Evolutionary conservation across 202 grass and related monocot genomes (phyloP).

Genomic region (Digitaria exilis): DNA sequence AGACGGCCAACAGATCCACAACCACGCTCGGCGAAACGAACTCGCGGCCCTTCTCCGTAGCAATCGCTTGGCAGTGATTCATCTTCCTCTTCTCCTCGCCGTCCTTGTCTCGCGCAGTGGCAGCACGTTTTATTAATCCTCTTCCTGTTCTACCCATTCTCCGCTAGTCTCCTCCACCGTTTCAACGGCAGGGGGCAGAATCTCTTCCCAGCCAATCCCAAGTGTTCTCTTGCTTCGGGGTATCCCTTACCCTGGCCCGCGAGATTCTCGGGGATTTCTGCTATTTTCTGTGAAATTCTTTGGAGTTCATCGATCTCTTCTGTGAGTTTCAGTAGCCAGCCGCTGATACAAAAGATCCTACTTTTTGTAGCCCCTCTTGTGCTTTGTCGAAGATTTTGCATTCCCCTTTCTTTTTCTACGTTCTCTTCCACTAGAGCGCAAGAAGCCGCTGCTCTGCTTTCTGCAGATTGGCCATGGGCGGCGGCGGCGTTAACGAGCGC

Average conservation of each 20-base stretch:
- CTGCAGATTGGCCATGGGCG: constrained; percentile 47
- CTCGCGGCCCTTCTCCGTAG: neutral
- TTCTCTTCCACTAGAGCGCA: neutral
- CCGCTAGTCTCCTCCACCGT: constrained; percentile 22
- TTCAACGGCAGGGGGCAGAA: constrained; percentile 22
- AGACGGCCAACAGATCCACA: neutral
- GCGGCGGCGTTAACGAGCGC: constrained; percentile 24
- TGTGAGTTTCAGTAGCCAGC: neutral
- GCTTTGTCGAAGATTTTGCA: constrained; percentile 14
- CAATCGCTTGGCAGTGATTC: neutral
- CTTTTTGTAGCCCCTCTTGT: neutral
- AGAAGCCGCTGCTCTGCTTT: neutral
- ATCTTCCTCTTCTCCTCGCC: neutral
- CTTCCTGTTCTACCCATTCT: neutral
- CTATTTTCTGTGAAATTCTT: neutral
- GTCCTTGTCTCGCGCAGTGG: constrained; percentile 20
- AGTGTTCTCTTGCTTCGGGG: neutral
- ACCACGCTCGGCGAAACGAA: neutral
- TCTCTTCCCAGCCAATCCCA: constrained; percentile 19
- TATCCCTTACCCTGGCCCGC: neutral
- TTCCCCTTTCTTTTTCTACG: neutral
- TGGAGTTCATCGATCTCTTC: neutral
- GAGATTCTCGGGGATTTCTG: neutral
- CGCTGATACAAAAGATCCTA: neutral
- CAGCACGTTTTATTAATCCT: neutral